Base-by-base conservation (phyloP, 768 basidiomycete genomes). In the Phylloporus sp. region DNA sequence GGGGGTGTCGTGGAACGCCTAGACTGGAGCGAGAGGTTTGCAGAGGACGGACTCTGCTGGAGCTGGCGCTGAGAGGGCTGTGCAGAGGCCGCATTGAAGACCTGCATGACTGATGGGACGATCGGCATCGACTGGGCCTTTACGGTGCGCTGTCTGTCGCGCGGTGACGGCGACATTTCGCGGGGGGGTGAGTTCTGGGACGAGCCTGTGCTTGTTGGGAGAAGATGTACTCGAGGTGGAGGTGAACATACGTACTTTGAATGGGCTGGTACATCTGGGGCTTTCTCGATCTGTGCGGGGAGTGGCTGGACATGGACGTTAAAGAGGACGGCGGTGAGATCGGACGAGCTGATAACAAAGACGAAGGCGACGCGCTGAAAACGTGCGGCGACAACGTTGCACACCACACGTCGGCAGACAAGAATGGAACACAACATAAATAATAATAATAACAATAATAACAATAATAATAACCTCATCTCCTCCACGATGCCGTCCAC, bases 111-210 rank as follows among this genome's bases (percentile, higher is more conserved):
- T 20, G 74, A 72, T 23, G 85, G 82, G 5, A 82, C 80, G 62
- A 80, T 70, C 51, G 85, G 81, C 73, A 86, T 74, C 0, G 85
- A 82, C 55, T 81, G 79, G 1, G 81, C 61, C 59, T 86, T 86
- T 22, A 75, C 60, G 10, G 80, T 71, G 32, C 85, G 74, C 53
- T 68, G 83, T 71, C 70, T 78, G 47, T 75, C 71, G 16, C 71
- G 70, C 27, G 75, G 75, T 1, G 75, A 76, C 2, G 75, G 73
- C 29, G 75, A 72, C 56, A 69, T 67, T 50, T 76, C 75, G 28
- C 74, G 73, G 41, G 74, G 71, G 0, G 68, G 69, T 11, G 69
- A 65, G 54, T 57, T 64, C 61, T 66, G 67, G 52, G 57, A 48
- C 15, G 59, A 43, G 44, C n/a, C 63, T 63, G 51, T 9, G 42